These are phyloP conservation scores for Cercophora newfieldiana DNA, from an alignment of 495 filamentous ascomycete species.

Conservation along the genomic window DNA sequence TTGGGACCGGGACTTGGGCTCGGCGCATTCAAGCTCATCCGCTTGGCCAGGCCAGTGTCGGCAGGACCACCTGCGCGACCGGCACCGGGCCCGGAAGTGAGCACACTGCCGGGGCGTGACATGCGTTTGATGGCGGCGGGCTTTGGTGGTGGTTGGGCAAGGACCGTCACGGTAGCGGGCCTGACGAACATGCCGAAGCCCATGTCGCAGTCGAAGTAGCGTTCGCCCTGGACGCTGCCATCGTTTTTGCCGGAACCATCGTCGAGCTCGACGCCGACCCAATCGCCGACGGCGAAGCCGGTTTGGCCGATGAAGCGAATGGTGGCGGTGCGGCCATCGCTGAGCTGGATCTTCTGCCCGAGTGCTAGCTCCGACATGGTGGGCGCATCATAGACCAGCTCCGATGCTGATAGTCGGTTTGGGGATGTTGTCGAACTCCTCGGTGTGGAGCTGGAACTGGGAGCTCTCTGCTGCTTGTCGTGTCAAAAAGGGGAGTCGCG, in stretches of 20 bases:
- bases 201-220: conserved; percentile 85
- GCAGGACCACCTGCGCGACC: conserved; percentile 37
- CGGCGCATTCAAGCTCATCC: conserved; percentile 66
- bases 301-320: conserved; percentile 81
- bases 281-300: conserved; percentile 76
- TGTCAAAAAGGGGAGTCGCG: neutral
- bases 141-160: conserved; percentile 56
- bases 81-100: conserved; percentile 24
- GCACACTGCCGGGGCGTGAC: conserved; percentile 42
- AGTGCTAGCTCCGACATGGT: conserved; percentile 45
- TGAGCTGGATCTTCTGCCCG: conserved; percentile 61
- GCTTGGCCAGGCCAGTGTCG: conserved; percentile 55
- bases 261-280: conserved; percentile 88
- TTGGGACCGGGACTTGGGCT: conserved; percentile 65
- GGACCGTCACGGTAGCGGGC: conserved; percentile 58
- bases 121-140: conserved; percentile 32
- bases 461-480: neutral
- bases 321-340: conserved; percentile 71
- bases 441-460: neutral
- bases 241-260: conserved; percentile 90
- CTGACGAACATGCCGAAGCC: conserved; percentile 88
- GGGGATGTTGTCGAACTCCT: neutral
- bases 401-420: neutral
- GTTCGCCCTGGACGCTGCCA: conserved; percentile 81
- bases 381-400: conserved; percentile 19